Evolutionary conservation across 2,329 filamentous ascomycete species (phyloP).

Genomic region (Fusarium sp.): DNA sequence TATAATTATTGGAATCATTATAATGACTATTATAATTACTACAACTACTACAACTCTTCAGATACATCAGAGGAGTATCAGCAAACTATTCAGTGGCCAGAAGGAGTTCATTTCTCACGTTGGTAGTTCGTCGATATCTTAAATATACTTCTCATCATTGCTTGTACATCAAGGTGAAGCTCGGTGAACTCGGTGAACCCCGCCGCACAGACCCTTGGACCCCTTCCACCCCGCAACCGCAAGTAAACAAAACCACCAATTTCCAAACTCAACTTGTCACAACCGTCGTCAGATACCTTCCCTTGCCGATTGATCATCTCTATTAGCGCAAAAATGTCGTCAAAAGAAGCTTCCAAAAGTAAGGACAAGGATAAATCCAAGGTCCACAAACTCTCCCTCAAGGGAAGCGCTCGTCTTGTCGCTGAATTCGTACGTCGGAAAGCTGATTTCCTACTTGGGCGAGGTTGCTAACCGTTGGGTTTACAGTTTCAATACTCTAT

Average conservation of each 20-base stretch:
- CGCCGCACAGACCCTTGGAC: slow-evolving; percentile 43
- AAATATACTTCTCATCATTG: not conserved
- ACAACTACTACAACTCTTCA: not conserved
- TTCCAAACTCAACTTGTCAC: slow-evolving; percentile 6
- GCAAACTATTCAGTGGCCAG: slow-evolving; percentile 11
- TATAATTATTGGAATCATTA: not conserved
- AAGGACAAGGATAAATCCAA: slow-evolving; percentile 80
- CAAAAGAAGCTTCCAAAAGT: slow-evolving; percentile 47
- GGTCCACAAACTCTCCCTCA: slow-evolving; percentile 92
- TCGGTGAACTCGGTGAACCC: slow-evolving; percentile 43
- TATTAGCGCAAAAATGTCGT: slow-evolving; percentile 44
- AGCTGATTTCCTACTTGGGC: not conserved
- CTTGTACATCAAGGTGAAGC: slow-evolving; percentile 17
- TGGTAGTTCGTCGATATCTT: not conserved
- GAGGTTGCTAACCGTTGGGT: slow-evolving; percentile 32
- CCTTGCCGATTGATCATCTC: not conserved
- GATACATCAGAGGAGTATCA: not conserved
- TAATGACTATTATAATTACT: not conserved
- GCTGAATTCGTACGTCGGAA: slow-evolving; percentile 87
- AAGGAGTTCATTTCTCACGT: slow-evolving; percentile 24
- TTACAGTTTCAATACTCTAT: slow-evolving; percentile 94
- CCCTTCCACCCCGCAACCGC: slow-evolving; percentile 46
- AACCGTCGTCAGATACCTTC: not conserved
- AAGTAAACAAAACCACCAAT: slow-evolving; percentile 46
- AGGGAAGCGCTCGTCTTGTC: slow-evolving; percentile 86